Evolutionary conservation across 1,139 yeast genomes (phyloP).

Genomic region (Nakaseomyces sp.): DNA sequence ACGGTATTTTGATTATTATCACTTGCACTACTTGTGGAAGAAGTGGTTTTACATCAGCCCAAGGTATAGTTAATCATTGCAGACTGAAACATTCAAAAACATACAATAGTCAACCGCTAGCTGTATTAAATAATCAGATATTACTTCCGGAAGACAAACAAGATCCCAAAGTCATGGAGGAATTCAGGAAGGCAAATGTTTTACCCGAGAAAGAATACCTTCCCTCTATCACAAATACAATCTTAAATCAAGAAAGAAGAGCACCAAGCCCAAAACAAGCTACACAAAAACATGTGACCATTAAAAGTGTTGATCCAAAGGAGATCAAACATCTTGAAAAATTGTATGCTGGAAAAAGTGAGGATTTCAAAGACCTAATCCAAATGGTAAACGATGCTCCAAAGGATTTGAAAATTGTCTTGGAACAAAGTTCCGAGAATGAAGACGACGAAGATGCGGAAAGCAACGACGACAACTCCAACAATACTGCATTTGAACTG

Average conservation of each 20-base stretch:
- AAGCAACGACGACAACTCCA: conserved; percentile 8
- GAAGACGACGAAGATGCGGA: conserved; percentile 12
- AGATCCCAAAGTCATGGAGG: conserved; percentile 46
- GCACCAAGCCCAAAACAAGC: conserved; percentile 10
- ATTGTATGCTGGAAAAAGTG: conserved; percentile 19
- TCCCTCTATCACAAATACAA: conserved; percentile 27
- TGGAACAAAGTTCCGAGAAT: conserved; percentile 9
- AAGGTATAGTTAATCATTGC: conserved; percentile 71
- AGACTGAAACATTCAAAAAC: conserved; percentile 68
- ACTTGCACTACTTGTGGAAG: conserved; percentile 63
- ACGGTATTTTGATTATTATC: conserved; percentile 59
- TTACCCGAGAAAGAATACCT: conserved; percentile 31
- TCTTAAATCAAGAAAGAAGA: conserved; percentile 17
- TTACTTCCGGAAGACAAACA: conserved; percentile 50
- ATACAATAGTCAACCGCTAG: conserved; percentile 65
- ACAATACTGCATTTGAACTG: conserved; percentile 7
- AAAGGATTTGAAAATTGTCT: conserved; percentile 22
- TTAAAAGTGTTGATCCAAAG: conserved; percentile 8
- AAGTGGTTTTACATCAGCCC: conserved; percentile 67
- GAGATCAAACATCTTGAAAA: conserved; percentile 21
- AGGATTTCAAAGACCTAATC: conserved; percentile 30
- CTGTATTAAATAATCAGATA: conserved; percentile 63
- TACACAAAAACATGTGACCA: conserved; percentile 9
- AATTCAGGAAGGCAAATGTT: conserved; percentile 35
- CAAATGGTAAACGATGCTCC: conserved; percentile 30